Conservation (phyloP, 148 eudicot species). For the Rhododendron molle region DNA sequence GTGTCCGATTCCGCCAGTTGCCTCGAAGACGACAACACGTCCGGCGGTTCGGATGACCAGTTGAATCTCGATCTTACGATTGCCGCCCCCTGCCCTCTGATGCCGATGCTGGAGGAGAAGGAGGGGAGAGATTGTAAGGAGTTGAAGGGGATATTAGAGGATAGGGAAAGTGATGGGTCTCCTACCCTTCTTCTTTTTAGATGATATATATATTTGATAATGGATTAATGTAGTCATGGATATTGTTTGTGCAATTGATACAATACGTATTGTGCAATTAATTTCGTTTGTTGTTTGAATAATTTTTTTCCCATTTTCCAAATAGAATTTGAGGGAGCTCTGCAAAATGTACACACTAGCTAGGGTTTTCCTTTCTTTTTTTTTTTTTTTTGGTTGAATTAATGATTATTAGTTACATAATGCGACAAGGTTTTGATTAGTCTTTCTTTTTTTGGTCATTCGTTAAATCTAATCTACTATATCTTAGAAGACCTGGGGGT, state of each 20-base stretch:
- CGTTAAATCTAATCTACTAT: too few species aligned
- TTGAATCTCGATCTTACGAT: conserved; percentile 40
- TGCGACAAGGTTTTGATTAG: neutral
- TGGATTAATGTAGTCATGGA: neutral
- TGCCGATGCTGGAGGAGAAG: neutral
- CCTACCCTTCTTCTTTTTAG: conserved; percentile 2
- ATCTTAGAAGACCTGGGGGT: too few species aligned
- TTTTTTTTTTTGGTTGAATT: neutral
- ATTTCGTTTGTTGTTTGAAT: neutral
- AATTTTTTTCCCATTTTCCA: neutral
- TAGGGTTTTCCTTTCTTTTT: neutral
- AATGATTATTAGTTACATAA: neutral
- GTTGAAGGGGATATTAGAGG: neutral
- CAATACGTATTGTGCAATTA: neutral
- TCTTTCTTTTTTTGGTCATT: too few species aligned
- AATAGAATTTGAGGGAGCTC: neutral
- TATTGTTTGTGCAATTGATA: neutral
- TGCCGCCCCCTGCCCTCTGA: conserved; percentile 15
- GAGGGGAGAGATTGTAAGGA: neutral
- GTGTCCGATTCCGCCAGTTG: neutral
- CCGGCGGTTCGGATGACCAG: conserved; percentile 6
- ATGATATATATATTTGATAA: neutral
- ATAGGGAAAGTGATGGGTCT: neutral
- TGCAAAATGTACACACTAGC: neutral
- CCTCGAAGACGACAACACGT: neutral